Base-by-base conservation (phyloP, 2,329 filamentous ascomycete genomes). In the Ilyonectria robusta region DNA sequence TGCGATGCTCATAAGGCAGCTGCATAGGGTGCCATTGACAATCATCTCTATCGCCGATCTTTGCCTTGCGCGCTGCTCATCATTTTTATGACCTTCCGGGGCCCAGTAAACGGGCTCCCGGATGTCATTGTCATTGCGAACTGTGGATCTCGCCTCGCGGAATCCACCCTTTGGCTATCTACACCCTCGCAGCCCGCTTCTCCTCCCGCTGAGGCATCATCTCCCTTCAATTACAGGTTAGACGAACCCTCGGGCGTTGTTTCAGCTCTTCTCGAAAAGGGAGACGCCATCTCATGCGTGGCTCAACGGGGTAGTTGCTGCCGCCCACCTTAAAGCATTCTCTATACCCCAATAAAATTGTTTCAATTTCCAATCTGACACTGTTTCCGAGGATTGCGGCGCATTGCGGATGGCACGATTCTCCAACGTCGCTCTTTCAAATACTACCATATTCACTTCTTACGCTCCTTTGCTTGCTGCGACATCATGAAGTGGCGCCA, bases 301-400 rank as follows among this genome's bases (percentile, higher is more conserved):
- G n/a, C 17, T 42, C 15, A n/a, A 42, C 40, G n/a, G n/a, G 37
- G 15, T 9, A 17, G 7, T 17, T 17, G 15, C n/a, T n/a, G 17
- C 11, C 31, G 11, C 26, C 26, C 31, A 33, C 31, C 31, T 33
- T 33, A 33, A 33, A 42, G 40, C 15, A 17, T 42, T n/a, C 40
- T n/a, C 40, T n/a, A 2, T n/a, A n/a, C n/a, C n/a, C 60, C 54
- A 63, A 57, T 47, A 48, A 33, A 29, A 58, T 23, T 53, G 35
- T 50, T 63, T 57, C 60, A 11, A 63, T 63, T 63, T 58, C 35
- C 29, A 58, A 58, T 57, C 44, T 50, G 40, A 40, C 44, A 15
- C n/a, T 42, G 33, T 33, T 51, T 19, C 29, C 13, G 19, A 1
- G 29, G n/a, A 2, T 35, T 48, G n/a, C 10, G 44, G 11, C n/a